These are phyloP conservation scores for Naegleria gruberi DNA, from an alignment of 208 protist species.

Conservation along the genomic window DNA sequence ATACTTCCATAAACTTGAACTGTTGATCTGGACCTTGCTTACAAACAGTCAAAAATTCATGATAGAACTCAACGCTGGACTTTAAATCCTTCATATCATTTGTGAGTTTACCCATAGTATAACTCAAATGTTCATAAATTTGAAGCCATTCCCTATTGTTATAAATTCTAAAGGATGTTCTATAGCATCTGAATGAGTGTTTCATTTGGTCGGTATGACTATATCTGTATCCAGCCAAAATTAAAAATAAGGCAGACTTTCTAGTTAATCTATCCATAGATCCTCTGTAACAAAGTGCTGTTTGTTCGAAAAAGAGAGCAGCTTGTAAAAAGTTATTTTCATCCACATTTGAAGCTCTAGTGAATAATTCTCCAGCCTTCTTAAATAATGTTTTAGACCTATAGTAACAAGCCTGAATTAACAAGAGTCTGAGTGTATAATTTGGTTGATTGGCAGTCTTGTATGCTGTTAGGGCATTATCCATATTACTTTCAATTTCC, in stretches of 20 bases:
- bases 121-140: slow-evolving; percentile 13
- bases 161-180: neutral
- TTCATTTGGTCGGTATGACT: neutral
- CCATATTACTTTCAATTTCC: neutral
- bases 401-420: neutral
- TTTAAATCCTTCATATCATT: neutral
- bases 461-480: neutral
- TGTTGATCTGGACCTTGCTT: slow-evolving; percentile 13
- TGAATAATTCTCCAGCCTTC: neutral
- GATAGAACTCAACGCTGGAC: neutral
- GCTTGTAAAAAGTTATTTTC: neutral
- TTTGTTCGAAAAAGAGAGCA: slow-evolving; percentile 9
- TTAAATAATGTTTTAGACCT: neutral
- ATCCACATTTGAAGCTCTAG: neutral
- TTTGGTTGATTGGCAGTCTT: neutral
- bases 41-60: neutral
- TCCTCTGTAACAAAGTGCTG: neutral
- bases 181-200: slow-evolving; percentile 9
- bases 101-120: neutral
- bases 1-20: neutral
- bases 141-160: neutral
- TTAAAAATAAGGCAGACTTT: slow-evolving; percentile 16
- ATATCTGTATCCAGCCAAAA: neutral
- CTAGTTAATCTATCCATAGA: neutral
- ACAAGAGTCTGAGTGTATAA: neutral